These are phyloP conservation scores for Neurospora cerealis DNA, from an alignment of 495 filamentous ascomycete genomes.

Conservation along the genomic window DNA sequence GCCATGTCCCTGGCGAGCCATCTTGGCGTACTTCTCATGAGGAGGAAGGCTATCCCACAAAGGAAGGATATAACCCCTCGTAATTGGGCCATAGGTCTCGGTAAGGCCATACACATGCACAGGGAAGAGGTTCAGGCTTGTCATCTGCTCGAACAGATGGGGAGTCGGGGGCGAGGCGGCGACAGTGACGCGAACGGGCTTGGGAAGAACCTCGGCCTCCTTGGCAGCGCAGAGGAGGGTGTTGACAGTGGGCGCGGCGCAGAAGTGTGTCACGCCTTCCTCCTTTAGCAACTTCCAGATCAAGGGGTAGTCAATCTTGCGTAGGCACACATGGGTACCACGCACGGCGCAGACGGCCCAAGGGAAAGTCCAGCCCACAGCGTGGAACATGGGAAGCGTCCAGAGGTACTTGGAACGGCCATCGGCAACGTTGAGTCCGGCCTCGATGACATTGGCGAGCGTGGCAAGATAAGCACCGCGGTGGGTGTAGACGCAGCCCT, in stretches of 20 bases:
- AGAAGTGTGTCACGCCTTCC: constrained; percentile 86
- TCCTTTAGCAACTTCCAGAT: constrained; percentile 84
- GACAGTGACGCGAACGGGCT: constrained; percentile 79
- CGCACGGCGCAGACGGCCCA: constrained; percentile 88
- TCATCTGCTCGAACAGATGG: constrained; percentile 87
- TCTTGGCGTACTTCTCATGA: constrained; percentile 68
- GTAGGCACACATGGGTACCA: constrained; percentile 88
- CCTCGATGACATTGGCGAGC: constrained; percentile 79
- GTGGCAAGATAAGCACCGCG: constrained; percentile 78
- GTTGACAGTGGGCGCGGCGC: constrained; percentile 93
- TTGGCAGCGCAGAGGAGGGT: constrained; percentile 73
- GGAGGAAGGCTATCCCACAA: constrained; percentile 61
- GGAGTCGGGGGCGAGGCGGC: constrained; percentile 84
- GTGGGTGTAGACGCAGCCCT: constrained; percentile 90
- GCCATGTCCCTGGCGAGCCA: constrained; percentile 88
- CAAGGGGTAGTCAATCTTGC: constrained; percentile 87
- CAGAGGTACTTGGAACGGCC: constrained; percentile 76
- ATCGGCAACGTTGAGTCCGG: constrained; percentile 59
- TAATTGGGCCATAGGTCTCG: constrained; percentile 94
- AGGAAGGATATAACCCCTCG: constrained; percentile 80
- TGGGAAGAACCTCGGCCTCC: constrained; percentile 57
- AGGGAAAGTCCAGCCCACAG: constrained; percentile 78
- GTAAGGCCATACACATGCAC: constrained; percentile 95
- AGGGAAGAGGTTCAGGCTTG: constrained; percentile 69
- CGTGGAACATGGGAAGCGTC: constrained; percentile 93